Conservation (phyloP, 2,329 filamentous ascomycete genomes). For the Cladorrhinum sp. region DNA sequence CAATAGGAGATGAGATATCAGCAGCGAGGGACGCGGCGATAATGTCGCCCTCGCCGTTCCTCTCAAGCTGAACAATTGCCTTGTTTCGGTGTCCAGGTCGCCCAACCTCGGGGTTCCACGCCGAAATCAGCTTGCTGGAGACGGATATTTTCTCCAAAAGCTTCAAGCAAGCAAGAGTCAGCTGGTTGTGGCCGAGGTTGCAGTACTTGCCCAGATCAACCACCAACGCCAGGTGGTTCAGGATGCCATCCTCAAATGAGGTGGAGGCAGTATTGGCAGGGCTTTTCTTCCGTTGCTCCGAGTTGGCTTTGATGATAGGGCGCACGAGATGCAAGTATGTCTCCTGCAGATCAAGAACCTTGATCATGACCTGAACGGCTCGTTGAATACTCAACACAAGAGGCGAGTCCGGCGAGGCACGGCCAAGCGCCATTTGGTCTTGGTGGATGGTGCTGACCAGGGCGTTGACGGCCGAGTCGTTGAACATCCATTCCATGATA, state of each 20-base stretch:
- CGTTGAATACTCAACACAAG: constrained; percentile 74
- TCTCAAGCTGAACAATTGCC: constrained; percentile 83
- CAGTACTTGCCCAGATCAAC: constrained; percentile 84
- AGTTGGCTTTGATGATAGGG: constrained; percentile 68
- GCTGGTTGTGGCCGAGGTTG: constrained; percentile 73
- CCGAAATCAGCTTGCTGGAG: constrained; percentile 74
- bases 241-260: constrained; percentile 89
- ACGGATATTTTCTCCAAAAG: constrained; percentile 83
- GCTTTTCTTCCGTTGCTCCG: constrained; percentile 54
- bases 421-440: constrained; percentile 67
- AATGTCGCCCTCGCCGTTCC: constrained; percentile 73
- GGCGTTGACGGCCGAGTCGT: constrained; percentile 77
- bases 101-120: constrained; percentile 59
- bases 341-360: constrained; percentile 80
- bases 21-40: constrained; percentile 70
- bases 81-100: constrained; percentile 70
- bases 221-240: constrained; percentile 75
- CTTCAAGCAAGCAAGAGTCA: constrained; percentile 77
- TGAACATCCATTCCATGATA: constrained; percentile 98
- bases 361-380: constrained; percentile 78
- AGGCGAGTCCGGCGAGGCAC: constrained; percentile 72
- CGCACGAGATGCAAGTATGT: constrained; percentile 89
- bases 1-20: constrained; percentile 66
- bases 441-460: constrained; percentile 79
- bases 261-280: constrained; percentile 74